Evolutionary conservation across 148 eudicot genomes (phyloP).

Genomic region (Rheum nobile): DNA sequence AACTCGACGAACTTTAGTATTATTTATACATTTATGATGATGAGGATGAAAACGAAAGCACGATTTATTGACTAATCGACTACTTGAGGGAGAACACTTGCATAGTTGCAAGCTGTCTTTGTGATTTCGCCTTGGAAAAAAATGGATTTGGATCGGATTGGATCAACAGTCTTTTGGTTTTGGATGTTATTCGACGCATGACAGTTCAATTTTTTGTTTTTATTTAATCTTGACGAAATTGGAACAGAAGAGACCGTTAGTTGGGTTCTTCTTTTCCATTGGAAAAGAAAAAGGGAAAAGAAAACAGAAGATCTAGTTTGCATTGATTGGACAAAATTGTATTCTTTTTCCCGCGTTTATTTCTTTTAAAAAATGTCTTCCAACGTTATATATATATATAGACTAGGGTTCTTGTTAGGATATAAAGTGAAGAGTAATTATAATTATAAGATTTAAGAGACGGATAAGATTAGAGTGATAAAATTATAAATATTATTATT

Average conservation of each 20-base stretch:
- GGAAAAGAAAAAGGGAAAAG: not conserved
- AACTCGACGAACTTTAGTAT: not conserved
- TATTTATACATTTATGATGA: not conserved
- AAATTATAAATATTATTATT: no score
- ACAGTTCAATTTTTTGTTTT: not conserved
- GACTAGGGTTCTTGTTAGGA: no score
- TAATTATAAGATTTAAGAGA: no score
- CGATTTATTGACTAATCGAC: not conserved
- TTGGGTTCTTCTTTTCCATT: not conserved
- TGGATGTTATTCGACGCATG: not conserved
- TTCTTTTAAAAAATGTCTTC: not conserved
- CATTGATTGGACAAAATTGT: not conserved
- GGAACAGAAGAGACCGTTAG: slow-evolving; percentile 3
- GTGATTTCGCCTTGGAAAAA: not conserved
- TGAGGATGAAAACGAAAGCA: not conserved
- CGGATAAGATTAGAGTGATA: no score
- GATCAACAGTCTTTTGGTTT: not conserved
- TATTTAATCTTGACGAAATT: not conserved
- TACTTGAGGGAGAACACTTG: not conserved
- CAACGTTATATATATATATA: not conserved
- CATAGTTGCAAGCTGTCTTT: not conserved
- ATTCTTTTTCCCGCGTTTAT: not conserved
- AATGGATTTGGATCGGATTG: not conserved
- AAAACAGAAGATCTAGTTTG: not conserved
- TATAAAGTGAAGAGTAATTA: no score